Evolutionary conservation across 1,284 basidiomycete species (phyloP), one percentile per base, ranked within the genome.

Genomic region (Pseudomicrostroma phylloplanum): DNA sequence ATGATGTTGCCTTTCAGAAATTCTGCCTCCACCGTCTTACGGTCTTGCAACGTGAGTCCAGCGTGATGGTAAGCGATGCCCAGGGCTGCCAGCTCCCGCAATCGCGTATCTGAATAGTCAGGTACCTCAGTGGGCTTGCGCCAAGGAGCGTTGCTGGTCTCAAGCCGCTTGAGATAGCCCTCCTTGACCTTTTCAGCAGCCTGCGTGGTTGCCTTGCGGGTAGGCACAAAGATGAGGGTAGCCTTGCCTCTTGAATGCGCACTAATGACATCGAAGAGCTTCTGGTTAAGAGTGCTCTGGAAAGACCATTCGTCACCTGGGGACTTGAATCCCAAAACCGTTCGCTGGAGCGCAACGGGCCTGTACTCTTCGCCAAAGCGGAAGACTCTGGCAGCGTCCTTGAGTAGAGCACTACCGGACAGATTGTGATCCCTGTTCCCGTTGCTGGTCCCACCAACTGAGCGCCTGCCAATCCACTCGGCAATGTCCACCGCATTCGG

Each of bases 401-500:
- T 3, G 17, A 6, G 13, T 54, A 19, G 6, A 8, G 51, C 51
- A 23, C 6, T 3, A 6, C 43, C 43, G 43, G 21, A n/a, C 15
- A 13, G 12, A 13, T 17, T 4, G 17, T 6, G 15, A 17, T 54
- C 2, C 4, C 6, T 25, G 4, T 19, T 54, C 8, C 13, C 51
- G 19, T 15, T 19, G 30, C 30, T 36, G 30, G 30, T 4, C 30
- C 9, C 30, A 3, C 30, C 4, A 9, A 9, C 3, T 9, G 30
- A 36, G 3, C 30, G 30, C 9, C 30, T 36, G n/a, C 89, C 88
- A 57, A 97, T 87, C 94, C 93, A 97, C 55, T 82, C 80, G 0
- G 92, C 92, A 26, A 98, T 86, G 72, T 98, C 94, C 46, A 86
- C 82, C 58, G 93, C 88, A 71, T 98, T 98, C 0, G 94, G 94